phyloP scores from a whole-genome alignment of 1,139 yeast species.

The Blastobotrys capitulatus region DNA sequence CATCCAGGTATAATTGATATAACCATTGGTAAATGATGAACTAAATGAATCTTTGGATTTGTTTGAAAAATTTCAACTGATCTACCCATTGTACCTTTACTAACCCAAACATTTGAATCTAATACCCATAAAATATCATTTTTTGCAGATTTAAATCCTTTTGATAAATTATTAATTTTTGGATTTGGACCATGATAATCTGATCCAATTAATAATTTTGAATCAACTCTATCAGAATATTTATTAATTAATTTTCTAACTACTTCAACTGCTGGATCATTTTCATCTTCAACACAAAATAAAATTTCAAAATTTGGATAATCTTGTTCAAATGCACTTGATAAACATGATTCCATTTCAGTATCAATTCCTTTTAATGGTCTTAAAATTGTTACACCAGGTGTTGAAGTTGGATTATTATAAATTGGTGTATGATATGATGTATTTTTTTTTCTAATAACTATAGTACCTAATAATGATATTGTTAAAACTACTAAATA shows the following conservation, averaged over 20 bases:
- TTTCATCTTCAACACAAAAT: constrained; percentile 62
- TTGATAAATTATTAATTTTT: constrained; percentile 76
- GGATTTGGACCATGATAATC: constrained; percentile 76
- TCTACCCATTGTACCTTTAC: constrained; percentile 58
- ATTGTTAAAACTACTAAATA: constrained; percentile 15
- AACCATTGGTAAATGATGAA: constrained; percentile 77
- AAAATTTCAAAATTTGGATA: constrained; percentile 70
- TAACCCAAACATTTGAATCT: constrained; percentile 83
- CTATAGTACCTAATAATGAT: constrained; percentile 14
- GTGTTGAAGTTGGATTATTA: constrained; percentile 6
- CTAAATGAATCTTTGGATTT: constrained; percentile 49
- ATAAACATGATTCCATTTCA: constrained; percentile 62
- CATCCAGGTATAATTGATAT: constrained; percentile 36
- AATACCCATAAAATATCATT: constrained; percentile 80
- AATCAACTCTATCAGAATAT: constrained; percentile 51
- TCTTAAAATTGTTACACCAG: constrained; percentile 71
- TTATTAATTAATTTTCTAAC: constrained; percentile 45
- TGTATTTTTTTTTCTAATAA: constrained; percentile 5
- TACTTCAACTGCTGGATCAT: constrained; percentile 62
- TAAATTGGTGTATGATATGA: not conserved
- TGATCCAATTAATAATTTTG: constrained; percentile 50
- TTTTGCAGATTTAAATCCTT: constrained; percentile 64
- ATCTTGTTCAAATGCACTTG: constrained; percentile 61
- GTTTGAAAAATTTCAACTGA: constrained; percentile 54
- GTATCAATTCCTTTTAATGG: constrained; percentile 85